These are phyloP conservation scores for Lachnellula arida DNA, from an alignment of 2,329 filamentous ascomycete genomes.

Conservation along the genomic window DNA sequence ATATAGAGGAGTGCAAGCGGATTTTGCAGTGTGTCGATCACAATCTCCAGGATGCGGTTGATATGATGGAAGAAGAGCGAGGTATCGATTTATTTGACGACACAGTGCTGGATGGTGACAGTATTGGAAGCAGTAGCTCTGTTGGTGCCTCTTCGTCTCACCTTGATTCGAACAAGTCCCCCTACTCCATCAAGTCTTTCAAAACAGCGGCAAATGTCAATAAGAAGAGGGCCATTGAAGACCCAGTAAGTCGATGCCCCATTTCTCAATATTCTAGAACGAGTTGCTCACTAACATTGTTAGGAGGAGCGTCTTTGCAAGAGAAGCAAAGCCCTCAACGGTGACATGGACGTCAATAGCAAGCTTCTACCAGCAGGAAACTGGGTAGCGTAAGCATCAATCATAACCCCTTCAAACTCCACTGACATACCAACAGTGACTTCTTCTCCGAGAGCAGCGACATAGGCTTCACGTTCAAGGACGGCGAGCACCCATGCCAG, in stretches of 20 bases:
- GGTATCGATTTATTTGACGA: not conserved
- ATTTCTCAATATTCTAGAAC: too few species aligned
- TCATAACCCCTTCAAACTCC: not conserved
- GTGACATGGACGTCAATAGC: too few species aligned
- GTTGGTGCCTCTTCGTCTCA: not conserved
- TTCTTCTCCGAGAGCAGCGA: not conserved
- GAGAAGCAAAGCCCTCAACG: too few species aligned
- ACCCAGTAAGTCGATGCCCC: too few species aligned
- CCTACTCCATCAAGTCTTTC: too few species aligned
- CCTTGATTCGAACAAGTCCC: not conserved
- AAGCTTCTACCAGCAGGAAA: too few species aligned
- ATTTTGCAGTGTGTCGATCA: not conserved
- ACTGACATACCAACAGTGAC: not conserved
- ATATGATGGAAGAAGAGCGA: not conserved
- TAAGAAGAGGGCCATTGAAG: too few species aligned
- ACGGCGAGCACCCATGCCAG: not conserved
- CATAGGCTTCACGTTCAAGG: not conserved
- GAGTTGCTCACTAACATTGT: too few species aligned
- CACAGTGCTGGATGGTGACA: not conserved
- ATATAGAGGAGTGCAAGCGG: not conserved
- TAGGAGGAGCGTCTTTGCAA: too few species aligned
- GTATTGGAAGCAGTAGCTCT: not conserved
- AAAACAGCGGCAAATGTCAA: too few species aligned
- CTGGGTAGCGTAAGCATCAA: not conserved
- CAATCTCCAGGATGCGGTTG: not conserved